Base-by-base conservation (phyloP, 2,329 filamentous ascomycete genomes). In the Beauveria australis region DNA sequence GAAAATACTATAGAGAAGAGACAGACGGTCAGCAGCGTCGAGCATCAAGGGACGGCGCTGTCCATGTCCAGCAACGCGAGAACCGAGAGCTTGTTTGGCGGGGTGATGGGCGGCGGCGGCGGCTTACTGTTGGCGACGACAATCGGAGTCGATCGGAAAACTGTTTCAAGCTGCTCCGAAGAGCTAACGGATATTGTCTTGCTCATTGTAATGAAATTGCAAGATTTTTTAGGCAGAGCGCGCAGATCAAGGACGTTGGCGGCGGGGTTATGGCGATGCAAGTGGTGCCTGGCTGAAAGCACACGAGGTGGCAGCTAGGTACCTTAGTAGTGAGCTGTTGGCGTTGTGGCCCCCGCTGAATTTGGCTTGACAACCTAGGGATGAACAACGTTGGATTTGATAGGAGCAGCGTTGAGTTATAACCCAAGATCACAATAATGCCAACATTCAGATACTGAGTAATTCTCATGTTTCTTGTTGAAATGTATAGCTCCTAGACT, bases 61-160 rank as follows among this genome's bases (percentile, higher is more conserved):
- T 41, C 5, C 52, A 8, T 10, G 43, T 12, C n/a, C n/a, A 61
- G 57, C 47, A 56, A 28, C 19, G 63, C 68, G 57, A 40, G 28
- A 48, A 49, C 30, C 51, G 58, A 53, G 49, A 24, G 56, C 51
- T 52, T 37, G 44, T 49, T 49, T 18, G 47, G 56, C 24, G 53
- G 48, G 52, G 63, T 61, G 64, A 59, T 62, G 63, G 60, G 61
- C 48, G 55, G 56, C 57, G 49, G 49, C n/a, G 37, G 46, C 53
- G 51, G 80, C 90, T 82, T 79, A 96, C 92, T 97, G 76, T 96
- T 90, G 69, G 88, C 87, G 59, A 97, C 87, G 47, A 97, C 90
- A 62, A 96, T 84, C 66, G 83, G 85, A 40, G 89, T 92, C 60
- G 82, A 85, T 63, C 82, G 82, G 63, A 96, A 80, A 63, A 94